These are phyloP conservation scores for Fusarium sp. DNA, from an alignment of 2,329 filamentous ascomycete genomes.

Conservation along the genomic window DNA sequence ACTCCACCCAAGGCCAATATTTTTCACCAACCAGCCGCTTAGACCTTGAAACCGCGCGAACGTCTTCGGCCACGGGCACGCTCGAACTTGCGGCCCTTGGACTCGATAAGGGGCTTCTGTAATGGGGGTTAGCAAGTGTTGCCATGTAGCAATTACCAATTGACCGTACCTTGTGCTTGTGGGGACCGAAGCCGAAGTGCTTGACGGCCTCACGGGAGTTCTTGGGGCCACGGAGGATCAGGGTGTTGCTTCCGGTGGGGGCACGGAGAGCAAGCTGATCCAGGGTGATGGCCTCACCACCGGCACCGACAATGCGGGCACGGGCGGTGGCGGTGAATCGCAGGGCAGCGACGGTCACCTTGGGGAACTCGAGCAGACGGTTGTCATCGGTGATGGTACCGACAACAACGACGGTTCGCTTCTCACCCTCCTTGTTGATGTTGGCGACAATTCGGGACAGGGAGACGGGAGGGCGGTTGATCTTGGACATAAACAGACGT, in stretches of 20 bases:
- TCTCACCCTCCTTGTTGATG: constrained; percentile 75
- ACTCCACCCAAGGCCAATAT: constrained; percentile 49
- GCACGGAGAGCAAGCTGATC: constrained; percentile 97
- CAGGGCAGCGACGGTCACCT: constrained; percentile 93
- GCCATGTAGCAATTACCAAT: fast-evolving
- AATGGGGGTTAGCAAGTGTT: constrained; percentile 53
- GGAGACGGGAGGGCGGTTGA: constrained; percentile 96
- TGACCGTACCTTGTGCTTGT: constrained; percentile 89
- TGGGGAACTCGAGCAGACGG: constrained; percentile 90
- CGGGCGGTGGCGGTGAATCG: constrained; percentile 97
- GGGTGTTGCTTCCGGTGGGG: constrained; percentile 96
- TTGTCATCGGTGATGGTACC: constrained; percentile 98
- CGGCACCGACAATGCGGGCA: constrained; percentile 91
- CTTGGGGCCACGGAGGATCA: constrained; percentile 98
- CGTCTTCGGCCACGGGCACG: constrained; percentile 97
- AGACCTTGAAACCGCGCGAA: constrained; percentile 99
- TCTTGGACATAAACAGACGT: constrained; percentile 98
- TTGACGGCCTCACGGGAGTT: constrained; percentile 97
- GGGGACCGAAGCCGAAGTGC: constrained; percentile 99
- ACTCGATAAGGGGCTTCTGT: constrained; percentile 95
- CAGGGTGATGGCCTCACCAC: constrained; percentile 94
- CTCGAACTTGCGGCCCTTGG: constrained; percentile 99
- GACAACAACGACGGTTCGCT: constrained; percentile 93
- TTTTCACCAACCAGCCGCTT: constrained; percentile 64
- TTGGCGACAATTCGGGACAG: constrained; percentile 89